These are phyloP conservation scores for Naegleria gruberi DNA, from an alignment of 208 protist genomes.

Conservation along the genomic window DNA sequence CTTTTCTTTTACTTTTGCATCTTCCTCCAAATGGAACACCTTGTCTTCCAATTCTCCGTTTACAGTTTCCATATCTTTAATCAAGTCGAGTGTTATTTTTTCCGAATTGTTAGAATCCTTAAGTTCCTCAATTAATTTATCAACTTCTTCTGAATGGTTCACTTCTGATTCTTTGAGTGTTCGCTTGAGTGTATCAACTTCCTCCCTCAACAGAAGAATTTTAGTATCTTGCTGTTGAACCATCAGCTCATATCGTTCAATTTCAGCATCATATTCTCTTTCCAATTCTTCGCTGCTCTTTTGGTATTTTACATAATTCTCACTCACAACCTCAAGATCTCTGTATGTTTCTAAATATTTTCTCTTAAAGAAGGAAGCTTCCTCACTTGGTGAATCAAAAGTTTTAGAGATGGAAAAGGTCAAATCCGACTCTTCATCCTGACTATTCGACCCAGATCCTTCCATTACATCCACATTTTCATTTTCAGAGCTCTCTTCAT, in stretches of 20 bases:
- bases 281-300: neutral
- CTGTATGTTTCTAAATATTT: neutral
- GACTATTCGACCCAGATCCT: neutral
- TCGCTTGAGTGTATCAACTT: neutral
- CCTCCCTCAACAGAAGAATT: neutral
- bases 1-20: neutral
- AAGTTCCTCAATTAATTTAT: neutral
- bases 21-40: neutral
- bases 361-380: neutral
- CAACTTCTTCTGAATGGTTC: neutral
- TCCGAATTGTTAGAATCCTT: neutral
- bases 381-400: neutral
- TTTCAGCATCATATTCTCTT: neutral
- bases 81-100: neutral
- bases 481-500: neutral
- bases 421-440: neutral
- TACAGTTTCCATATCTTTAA: neutral
- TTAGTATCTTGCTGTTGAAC: neutral
- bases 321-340: neutral
- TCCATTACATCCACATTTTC: neutral
- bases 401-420: neutral
- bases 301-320: neutral
- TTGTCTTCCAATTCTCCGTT: neutral
- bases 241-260: neutral
- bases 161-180: neutral